Base-by-base conservation (phyloP, 163 green algal species). In the Smithsoniella earleae region DNA sequence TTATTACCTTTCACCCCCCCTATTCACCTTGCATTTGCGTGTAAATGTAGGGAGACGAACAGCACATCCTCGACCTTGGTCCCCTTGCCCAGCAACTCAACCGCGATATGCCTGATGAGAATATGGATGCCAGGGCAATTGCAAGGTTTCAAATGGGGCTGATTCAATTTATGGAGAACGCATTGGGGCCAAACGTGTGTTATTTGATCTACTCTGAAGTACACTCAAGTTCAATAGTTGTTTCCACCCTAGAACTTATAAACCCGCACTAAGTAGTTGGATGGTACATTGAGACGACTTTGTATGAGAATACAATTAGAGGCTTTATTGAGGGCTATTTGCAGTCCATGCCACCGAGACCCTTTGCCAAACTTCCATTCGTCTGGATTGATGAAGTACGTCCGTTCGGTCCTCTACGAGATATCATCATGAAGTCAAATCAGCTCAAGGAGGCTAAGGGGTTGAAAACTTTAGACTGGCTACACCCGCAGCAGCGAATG, bases 151-250 rank as follows among this genome's bases (percentile, higher is more conserved):
- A 95, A 3, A 78, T 76, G 5, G 82, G 89, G 38, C 76, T 95
- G 28, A 74, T 86, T 73, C 87, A 96, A 74, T 96, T 96, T 63
- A 86, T 91, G 83, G 89, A 96, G 80, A 82, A 88, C 31, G 86
- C 86, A 5, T 79, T 93, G 54, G 89, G 89, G n/a, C 79, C 80
- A 31, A 85, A 92, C 34, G 88, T 94, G 62, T 74, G 75, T 16
- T 0, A 22, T 40, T 5, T 1, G 5, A 2, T 34, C 33, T 30
- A 3, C 36, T 22, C 4, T 18, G 44, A 63, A 3, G 6, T 22
- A 75, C 62, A 20, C 62, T 52, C 66, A 18, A 73, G 31, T 2
- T 31, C 37, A 46, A 36, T 1, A 2, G 22, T 2, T 2, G 2
- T 27, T 38, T 40, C 27, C 36, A 36, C 40, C 45, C 45, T 20